Base-by-base conservation (phyloP, 2,329 filamentous ascomycete species). In the Aureobasidium sp. region DNA sequence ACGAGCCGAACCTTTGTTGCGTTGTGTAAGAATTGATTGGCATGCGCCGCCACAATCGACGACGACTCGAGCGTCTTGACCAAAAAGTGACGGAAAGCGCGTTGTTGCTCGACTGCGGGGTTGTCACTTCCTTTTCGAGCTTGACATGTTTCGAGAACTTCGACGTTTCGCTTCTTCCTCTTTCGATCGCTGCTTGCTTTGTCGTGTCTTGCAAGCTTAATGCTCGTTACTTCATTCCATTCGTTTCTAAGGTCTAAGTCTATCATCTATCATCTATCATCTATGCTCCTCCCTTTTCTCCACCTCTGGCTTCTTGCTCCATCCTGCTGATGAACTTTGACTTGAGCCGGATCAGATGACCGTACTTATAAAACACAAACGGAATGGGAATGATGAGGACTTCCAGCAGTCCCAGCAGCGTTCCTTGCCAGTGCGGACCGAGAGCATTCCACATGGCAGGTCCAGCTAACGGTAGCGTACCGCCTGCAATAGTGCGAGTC, bases 341-440 rank as follows among this genome's bases (percentile, higher is more conserved):
- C 55, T 66, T 67, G 12, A 56, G 34, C 53, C 74, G 65, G 46
- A 76, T 72, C 36, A 62, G 66, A 36, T 65, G 69, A 13, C 76
- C 77, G 60, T 77, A 78, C 34, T 69, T 70, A 61, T 76, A 78
- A 60, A 79, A 78, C 5, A 78, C 66, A 62, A 77, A 77, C 0
- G 77, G 77, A 46, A 78, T 72, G 0, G 75, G 74, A 0, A 74
- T 69, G 17, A 76, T 64, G 4, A 71, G n/a, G 4, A 65, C 67
- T 55, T 70, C 71, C 17, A 75, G 64, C 27, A 68, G 67, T 0
- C 68, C 74, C 36, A 75, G 59, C 32, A 74, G 70, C 0, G 72
- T 73, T 27, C 68, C 51, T 3, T 69, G 70, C 47, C 69, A 76
- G 36, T 72, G 70, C 3, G 72, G 70, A 0, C 74, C 74, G 61